Conservation (phyloP, 306 rosid genomes). For the Luffa aegyptiaca region DNA sequence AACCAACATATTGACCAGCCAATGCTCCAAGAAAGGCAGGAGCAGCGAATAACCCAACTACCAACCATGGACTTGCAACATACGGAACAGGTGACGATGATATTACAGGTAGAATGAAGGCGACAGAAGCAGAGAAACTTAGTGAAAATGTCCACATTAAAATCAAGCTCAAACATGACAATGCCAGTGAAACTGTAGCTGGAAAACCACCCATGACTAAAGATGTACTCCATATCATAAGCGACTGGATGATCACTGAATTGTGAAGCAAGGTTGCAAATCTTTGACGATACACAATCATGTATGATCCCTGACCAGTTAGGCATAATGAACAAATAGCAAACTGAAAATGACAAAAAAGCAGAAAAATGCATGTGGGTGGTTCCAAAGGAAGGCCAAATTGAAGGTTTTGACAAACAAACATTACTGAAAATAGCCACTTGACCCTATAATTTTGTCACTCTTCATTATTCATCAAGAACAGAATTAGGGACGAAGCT, state of each 20-base stretch:
- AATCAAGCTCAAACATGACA: constrained; percentile 56
- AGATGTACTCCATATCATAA: constrained; percentile 79
- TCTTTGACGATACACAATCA: constrained; percentile 66
- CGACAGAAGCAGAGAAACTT: constrained; percentile 44
- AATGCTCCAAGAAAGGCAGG: constrained; percentile 90
- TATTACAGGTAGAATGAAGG: constrained; percentile 51
- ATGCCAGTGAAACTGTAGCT: constrained; percentile 63
- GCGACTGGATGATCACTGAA: constrained; percentile 80
- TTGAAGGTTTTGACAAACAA: not conserved
- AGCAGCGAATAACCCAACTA: constrained; percentile 72
- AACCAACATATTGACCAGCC: constrained; percentile 82
- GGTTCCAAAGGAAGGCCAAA: not conserved
- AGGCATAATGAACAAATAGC: constrained; percentile 19
- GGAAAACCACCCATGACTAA: constrained; percentile 81
- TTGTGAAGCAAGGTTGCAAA: constrained; percentile 66
- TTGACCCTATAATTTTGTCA: not conserved
- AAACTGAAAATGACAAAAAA: constrained; percentile 11
- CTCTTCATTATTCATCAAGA: not conserved
- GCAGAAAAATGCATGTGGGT: not conserved
- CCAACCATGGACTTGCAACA: constrained; percentile 83
- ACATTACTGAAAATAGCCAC: not conserved
- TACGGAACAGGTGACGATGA: constrained; percentile 74
- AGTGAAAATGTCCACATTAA: constrained; percentile 69
- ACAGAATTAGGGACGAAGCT: not conserved
- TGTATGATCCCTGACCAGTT: constrained; percentile 63